Evolutionary conservation across 140 eudicot genomes (phyloP), one percentile per base, ranked within the genome.

Genomic region (Artemisia princeps): DNA sequence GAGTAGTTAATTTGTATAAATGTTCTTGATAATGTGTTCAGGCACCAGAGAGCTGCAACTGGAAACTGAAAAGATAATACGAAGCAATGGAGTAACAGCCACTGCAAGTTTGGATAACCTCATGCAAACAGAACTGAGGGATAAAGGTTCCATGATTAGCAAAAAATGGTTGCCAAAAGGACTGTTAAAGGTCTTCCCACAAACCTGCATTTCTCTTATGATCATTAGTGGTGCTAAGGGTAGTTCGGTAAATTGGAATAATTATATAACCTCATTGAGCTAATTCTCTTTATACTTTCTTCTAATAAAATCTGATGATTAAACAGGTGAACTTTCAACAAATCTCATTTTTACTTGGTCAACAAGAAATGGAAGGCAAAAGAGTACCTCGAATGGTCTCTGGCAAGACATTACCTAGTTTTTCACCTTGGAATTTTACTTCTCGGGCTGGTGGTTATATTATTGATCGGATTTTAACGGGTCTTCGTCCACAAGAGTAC

Each of bases 211-310:
- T 58, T 81, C 98, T 13, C 89, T 82, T 13, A 92, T 92, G 98
- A 92, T 96, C 4, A 89, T 89, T 42, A 88, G 89, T 73, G 98
- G 98, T 64, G 98, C 98, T 11, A 92, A 92, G 83, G 98, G 98
- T 50, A 86, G 98, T 73, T 75, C 96, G 68, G 96, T 91, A 64
- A 84, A 95, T 78, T 64, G 51, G 60, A 11, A 52, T 37, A 37
- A 1, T 6, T 37, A 37, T 37, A 37, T 6, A 6, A 37, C 44
- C 44, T 37, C 44, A 37, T 37, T 37, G 44, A 37, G 2, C 44
- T 37, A 37, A 37, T 37, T 37, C 6, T 37, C 44, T 37, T 37
- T 6, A 37, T 37, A 37, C 44, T 37, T 37, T 37, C 9, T 37
- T 37, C 9, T 37, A 37, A 37, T 37, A 37, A 37, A 6, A 6